These are phyloP conservation scores for Mycocentrospora acerina DNA, from an alignment of 2,329 filamentous ascomycete species.

Conservation along the genomic window DNA sequence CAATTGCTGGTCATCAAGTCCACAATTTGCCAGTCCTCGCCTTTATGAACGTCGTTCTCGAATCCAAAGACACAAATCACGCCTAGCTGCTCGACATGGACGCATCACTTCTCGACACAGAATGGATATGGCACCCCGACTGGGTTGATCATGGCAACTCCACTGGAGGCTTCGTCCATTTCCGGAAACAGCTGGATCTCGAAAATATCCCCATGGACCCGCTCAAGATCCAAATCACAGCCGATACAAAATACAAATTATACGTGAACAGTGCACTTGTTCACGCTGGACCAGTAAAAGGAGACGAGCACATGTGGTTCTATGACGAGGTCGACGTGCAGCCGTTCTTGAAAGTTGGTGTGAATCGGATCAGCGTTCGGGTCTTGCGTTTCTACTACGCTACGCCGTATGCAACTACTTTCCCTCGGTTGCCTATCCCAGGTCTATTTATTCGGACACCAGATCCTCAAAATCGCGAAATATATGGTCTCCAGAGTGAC, in stretches of 20 bases:
- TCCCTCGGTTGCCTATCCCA: too few species aligned
- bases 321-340: too few species aligned
- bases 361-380: too few species aligned
- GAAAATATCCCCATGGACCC: background rate
- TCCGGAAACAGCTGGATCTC: background rate
- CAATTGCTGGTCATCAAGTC: too few species aligned
- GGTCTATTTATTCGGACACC: too few species aligned
- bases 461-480: too few species aligned
- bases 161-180: slow-evolving; percentile 3
- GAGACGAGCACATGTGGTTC: too few species aligned
- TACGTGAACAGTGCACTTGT: slow-evolving; percentile 42
- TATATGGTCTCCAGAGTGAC: too few species aligned
- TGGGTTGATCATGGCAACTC: background rate
- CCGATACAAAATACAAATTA: slow-evolving; percentile 49
- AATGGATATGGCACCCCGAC: background rate
- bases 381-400: too few species aligned
- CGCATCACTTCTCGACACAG: background rate
- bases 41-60: slow-evolving; percentile 45
- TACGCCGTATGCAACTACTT: too few species aligned
- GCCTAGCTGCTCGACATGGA: background rate
- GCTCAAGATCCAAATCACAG: slow-evolving; percentile 34
- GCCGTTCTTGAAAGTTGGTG: too few species aligned
- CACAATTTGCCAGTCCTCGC: too few species aligned
- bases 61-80: slow-evolving; percentile 17
- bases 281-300: slow-evolving; percentile 42